Conservation (phyloP, 345 rosid genomes). For the Moringa oleifera region DNA sequence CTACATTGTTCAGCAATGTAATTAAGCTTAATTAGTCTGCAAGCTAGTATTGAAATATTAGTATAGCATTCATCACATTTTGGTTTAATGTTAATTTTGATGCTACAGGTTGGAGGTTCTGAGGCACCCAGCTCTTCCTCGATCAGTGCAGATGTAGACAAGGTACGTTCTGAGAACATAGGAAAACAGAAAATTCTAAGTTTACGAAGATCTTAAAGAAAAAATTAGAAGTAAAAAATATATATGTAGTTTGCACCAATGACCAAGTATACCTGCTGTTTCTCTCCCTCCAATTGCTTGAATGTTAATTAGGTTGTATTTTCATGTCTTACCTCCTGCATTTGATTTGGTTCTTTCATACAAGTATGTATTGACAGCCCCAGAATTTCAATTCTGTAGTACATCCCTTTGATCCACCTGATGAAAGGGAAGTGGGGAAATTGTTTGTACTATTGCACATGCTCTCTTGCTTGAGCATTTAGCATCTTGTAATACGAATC, state of each 20-base stretch:
- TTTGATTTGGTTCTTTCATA: too few species aligned
- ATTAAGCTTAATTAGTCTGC: background rate
- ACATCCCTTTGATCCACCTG: too few species aligned
- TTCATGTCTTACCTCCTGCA: too few species aligned
- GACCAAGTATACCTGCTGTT: background rate
- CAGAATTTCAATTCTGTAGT: too few species aligned
- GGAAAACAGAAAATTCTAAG: background rate
- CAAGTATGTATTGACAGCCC: too few species aligned
- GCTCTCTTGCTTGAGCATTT: too few species aligned
- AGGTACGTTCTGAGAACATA: slow-evolving; percentile 25
- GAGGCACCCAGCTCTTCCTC: slow-evolving; percentile 40
- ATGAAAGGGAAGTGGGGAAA: too few species aligned
- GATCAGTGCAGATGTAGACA: slow-evolving; percentile 42
- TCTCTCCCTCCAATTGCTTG: background rate
- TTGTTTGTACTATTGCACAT: too few species aligned
- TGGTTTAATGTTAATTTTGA: slow-evolving; percentile 8
- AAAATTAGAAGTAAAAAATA: too few species aligned
- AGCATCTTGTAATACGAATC: too few species aligned
- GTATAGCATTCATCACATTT: background rate
- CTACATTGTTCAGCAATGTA: background rate
- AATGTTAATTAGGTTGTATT: too few species aligned
- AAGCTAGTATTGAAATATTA: background rate
- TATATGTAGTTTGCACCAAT: background rate
- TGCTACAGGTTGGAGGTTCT: slow-evolving; percentile 27
- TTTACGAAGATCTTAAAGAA: too few species aligned